phyloP scores from a whole-genome alignment of 2,329 filamentous ascomycete species.

The Fusarium nematophilum region DNA sequence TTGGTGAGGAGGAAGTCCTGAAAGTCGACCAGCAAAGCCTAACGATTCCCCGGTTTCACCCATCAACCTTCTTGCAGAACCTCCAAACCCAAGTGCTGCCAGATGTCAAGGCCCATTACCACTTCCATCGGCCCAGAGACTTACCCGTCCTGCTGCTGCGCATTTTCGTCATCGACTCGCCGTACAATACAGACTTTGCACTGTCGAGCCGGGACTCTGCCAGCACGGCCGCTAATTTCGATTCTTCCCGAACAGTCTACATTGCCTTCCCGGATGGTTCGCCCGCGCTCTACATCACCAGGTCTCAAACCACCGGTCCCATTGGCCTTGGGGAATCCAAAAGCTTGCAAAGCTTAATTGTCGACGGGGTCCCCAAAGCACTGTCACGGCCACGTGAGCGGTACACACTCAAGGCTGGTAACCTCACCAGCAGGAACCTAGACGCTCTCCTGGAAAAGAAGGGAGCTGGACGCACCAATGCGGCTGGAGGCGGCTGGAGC shows the following conservation, averaged over 20 bases:
- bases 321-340: constrained; percentile 64
- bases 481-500: constrained; percentile 81
- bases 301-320: constrained; percentile 57
- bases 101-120: constrained; percentile 85
- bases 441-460: constrained; percentile 75
- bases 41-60: constrained; percentile 78
- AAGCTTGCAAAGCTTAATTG: constrained; percentile 75
- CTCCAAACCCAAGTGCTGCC: constrained; percentile 80
- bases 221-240: constrained; percentile 59
- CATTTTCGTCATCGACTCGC: constrained; percentile 82
- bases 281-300: constrained; percentile 77
- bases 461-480: constrained; percentile 76
- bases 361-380: constrained; percentile 85
- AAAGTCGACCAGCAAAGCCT: constrained; percentile 60
- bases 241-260: constrained; percentile 78
- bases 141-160: constrained; percentile 80
- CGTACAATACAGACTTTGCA: constrained; percentile 74
- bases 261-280: constrained; percentile 85
- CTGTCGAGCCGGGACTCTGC: constrained; percentile 49
- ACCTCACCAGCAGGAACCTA: constrained; percentile 77
- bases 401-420: constrained; percentile 75
- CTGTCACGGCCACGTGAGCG: constrained; percentile 79
- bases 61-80: constrained; percentile 80
- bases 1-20: constrained; percentile 54
- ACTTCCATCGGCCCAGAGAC: constrained; percentile 76